A percentile compares a stretch with the other conserved stretches of the same genome.
Conservation (phyloP, 164 flowering plant genomes). For the Warburgia ugandensis region DNA sequence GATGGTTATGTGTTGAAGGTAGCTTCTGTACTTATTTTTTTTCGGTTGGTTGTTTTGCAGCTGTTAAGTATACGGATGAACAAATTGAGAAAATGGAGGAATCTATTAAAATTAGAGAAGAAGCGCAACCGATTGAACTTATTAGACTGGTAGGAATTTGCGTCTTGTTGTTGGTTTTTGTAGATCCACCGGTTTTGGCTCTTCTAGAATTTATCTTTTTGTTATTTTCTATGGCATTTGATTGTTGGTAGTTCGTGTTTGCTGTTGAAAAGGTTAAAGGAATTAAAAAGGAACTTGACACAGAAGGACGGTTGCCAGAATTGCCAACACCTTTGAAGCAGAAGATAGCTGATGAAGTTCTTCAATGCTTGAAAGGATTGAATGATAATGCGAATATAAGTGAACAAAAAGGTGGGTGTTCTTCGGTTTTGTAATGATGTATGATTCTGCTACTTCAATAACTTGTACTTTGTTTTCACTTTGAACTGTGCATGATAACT, state of each 20-base stretch:
- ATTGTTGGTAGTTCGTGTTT: slow-evolving; percentile 5
- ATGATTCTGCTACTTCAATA: too few species aligned
- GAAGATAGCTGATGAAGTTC: slow-evolving; percentile 54
- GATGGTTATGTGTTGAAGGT: slow-evolving; percentile 1
- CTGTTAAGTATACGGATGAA: slow-evolving; percentile 54
- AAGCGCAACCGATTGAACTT: slow-evolving; percentile 58
- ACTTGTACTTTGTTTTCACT: too few species aligned
- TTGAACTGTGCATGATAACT: too few species aligned
- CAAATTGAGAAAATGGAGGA: slow-evolving; percentile 86
- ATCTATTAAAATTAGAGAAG: slow-evolving; percentile 61
- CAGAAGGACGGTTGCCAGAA: slow-evolving; percentile 21
- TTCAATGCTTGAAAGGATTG: slow-evolving; percentile 45
- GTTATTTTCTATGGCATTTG: background rate
- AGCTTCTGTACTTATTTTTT: slow-evolving; percentile 4
- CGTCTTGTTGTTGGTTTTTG: background rate
- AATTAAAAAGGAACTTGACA: slow-evolving; percentile 29
- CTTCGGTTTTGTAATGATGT: too few species aligned
- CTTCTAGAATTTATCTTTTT: slow-evolving; percentile 4
- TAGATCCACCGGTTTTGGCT: background rate
- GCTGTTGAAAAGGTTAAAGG: slow-evolving; percentile 38
- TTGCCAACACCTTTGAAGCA: slow-evolving; percentile 49
- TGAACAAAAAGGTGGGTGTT: slow-evolving; percentile 55
- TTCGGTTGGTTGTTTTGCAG: too few species aligned
- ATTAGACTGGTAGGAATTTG: slow-evolving; percentile 52
- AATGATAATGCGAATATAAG: slow-evolving; percentile 31